Base-by-base conservation (phyloP, 2,329 filamentous ascomycete species). In the Fusarium temperatum region DNA sequence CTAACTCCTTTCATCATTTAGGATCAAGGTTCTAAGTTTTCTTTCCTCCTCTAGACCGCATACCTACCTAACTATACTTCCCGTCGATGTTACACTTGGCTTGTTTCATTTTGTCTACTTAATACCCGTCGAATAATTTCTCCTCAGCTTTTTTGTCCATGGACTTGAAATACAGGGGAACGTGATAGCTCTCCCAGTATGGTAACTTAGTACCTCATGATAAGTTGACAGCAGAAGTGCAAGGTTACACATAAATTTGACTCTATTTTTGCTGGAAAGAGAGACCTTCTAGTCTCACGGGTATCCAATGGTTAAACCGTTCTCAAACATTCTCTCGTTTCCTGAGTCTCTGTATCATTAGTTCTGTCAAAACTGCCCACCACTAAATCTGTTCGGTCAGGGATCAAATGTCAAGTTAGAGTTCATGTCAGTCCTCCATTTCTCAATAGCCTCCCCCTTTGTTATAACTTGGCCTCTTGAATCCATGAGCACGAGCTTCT, bases 401-500 rank as follows among this genome's bases (percentile, higher is more conserved):
- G 24, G 28, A 22, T 45, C 20, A 30, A 39, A 53, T 38, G 44
- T 24, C 9, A 54, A 36, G 14, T 30, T 39, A 20, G 32, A 7
- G 41, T 57, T 55, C 6, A 65, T 18, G 12, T 36, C 66, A 17
- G 32, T 44, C 20, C 42, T 70, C 67, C 59, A 70, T 39, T 70
- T 70, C 22, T 70, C 66, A 13, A 44, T 22, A 14, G 66, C 60
- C 26, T 54, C 42, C 10, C 30, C 41, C 38, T 54, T 70, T n/a
- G 51, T 28, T 54, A 54, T 11, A 8, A 57, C 47, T 10, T 63
- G 47, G 8, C 54, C 63, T 39, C 41, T 74, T 18, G 63, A 58
- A 28, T 76, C 67, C 30, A 77, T 65, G 18, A 78, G 63, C 17
- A 78, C 69, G 22, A 78, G 61, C 36, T 68, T 77, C 45, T 68